Base-by-base conservation (phyloP, 163 green algal species). In the Volvox carteri region DNA sequence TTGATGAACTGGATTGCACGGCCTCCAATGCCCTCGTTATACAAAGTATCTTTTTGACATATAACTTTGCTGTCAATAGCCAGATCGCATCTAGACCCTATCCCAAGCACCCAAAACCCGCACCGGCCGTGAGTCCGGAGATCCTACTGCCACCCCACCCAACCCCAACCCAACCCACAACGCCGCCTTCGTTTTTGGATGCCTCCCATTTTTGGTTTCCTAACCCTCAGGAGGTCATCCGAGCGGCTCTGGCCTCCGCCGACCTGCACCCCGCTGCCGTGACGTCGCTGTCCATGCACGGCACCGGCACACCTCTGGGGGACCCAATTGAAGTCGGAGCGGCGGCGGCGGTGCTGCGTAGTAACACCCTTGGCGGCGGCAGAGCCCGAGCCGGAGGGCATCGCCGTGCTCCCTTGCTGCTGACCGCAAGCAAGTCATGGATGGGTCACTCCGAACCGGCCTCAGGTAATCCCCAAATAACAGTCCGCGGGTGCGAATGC, bases 231-330 rank as follows among this genome's bases (percentile, higher is more conserved):
- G 92, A 80, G 16, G 95, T 98, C 30, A 94, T 98, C 25, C 85
- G 86, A 1, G 74, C 73, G 1, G 96, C 96, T 4, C 85, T 98
- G 48, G 14, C 25, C 6, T 58, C 85, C 14, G 94, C 92, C 4
- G 37, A 78, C n/a, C 44, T 97, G 33, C 9, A n/a, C 0, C 37
- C 60, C 33, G 76, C 3, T 7, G 87, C 80, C n/a, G 14, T 96
- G 56, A 30, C 84, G 6, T 90, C 77, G 1, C 78, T 98, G n/a
- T 90, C 95, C 37, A 96, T 98, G 94, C 97, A 99, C 78, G 97
- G 96, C 81, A 99, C 97, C 39, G 96, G 96, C 37, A 98, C 96
- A 0, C 90, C 95, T 0, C 92, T 98, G 89, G 96, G 96, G 18
- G 95, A 97, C 65, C 95, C 95, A 30, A 96, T 98, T 67, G 96